A percentile compares a stretch with the other conserved stretches of the same genome.
Conservation (phyloP, 164 flowering plant genomes). For the Vitis labrusca region DNA sequence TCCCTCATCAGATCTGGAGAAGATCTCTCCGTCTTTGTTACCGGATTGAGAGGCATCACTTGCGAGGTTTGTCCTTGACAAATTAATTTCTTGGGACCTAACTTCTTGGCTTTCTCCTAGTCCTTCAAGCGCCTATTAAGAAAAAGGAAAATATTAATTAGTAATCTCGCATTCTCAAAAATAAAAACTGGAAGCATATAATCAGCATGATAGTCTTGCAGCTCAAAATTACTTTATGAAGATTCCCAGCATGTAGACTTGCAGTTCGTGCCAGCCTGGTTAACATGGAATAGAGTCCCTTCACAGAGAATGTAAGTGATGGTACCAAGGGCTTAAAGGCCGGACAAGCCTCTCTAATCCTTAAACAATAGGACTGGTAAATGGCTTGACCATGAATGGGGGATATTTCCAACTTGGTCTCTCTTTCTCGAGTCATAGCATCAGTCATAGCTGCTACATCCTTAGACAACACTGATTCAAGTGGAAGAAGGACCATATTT, state of each 20-base stretch:
- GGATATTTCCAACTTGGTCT: conserved; percentile 66
- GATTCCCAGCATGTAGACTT: conserved; percentile 91
- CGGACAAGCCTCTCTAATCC: conserved; percentile 68
- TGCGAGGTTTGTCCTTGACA: conserved; percentile 49
- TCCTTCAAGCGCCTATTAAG: conserved; percentile 84
- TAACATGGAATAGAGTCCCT: conserved; percentile 71
- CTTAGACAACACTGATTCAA: conserved; percentile 75
- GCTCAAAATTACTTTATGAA: conserved; percentile 59
- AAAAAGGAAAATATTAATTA: not conserved
- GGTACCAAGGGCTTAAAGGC: conserved; percentile 70
- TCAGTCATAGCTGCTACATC: conserved; percentile 90
- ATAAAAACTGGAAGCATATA: not conserved
- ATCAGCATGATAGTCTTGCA: not conserved
- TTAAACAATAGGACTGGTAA: conserved; percentile 71
- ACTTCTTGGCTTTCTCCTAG: conserved; percentile 80
- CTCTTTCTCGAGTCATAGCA: conserved; percentile 72
- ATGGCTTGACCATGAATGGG: conserved; percentile 95
- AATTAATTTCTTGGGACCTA: conserved; percentile 55
- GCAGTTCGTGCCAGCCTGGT: conserved; percentile 81
- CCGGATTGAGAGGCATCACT: conserved; percentile 39
- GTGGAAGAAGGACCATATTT: conserved; percentile 70
- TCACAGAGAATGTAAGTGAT: conserved; percentile 58
- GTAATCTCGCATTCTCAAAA: conserved; percentile 1
- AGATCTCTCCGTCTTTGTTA: conserved; percentile 37
- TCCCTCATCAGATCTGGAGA: conserved; percentile 28